Conservation (phyloP, 768 basidiomycete genomes). For the Phallus indusiatus region DNA sequence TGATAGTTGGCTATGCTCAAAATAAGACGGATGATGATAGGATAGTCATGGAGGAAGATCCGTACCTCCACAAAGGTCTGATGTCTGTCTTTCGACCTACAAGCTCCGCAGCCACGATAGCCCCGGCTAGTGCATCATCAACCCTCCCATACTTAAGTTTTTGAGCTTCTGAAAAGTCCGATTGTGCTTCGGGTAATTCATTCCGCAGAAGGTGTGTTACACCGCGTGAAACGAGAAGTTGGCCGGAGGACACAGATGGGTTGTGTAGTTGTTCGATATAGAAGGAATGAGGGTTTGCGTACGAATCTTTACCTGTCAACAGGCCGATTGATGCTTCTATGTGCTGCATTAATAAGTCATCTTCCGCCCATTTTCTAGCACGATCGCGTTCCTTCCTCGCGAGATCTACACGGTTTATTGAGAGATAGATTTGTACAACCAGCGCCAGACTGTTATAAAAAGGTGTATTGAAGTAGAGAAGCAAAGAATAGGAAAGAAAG, state of each 20-base stretch:
- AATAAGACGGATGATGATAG: slow-evolving; percentile 8
- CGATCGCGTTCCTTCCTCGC: slow-evolving; percentile 80
- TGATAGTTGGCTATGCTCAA: slow-evolving; percentile 27
- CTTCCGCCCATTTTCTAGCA: slow-evolving; percentile 80
- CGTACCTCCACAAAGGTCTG: slow-evolving; percentile 63
- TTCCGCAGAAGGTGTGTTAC: slow-evolving; percentile 70
- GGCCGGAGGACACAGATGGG: slow-evolving; percentile 64
- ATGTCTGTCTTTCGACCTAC: slow-evolving; percentile 45
- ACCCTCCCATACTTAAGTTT: slow-evolving; percentile 33
- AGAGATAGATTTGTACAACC: slow-evolving; percentile 79
- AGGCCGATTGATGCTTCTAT: slow-evolving; percentile 80
- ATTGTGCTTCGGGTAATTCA: slow-evolving; percentile 66
- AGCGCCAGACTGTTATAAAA: slow-evolving; percentile 61
- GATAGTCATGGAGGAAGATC: slow-evolving; percentile 13
- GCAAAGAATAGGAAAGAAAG: background rate
- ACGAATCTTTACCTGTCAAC: slow-evolving; percentile 60
- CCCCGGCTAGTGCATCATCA: slow-evolving; percentile 56
- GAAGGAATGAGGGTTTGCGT: slow-evolving; percentile 42
- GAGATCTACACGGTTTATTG: slow-evolving; percentile 80
- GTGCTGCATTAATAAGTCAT: slow-evolving; percentile 80
- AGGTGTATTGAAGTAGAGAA: background rate
- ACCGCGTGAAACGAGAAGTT: slow-evolving; percentile 70
- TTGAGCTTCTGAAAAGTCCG: slow-evolving; percentile 69
- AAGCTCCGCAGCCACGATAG: slow-evolving; percentile 54
- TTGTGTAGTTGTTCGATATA: slow-evolving; percentile 80